Conservation (phyloP, 176 grass and related monocot genomes). For the Canna indica region DNA sequence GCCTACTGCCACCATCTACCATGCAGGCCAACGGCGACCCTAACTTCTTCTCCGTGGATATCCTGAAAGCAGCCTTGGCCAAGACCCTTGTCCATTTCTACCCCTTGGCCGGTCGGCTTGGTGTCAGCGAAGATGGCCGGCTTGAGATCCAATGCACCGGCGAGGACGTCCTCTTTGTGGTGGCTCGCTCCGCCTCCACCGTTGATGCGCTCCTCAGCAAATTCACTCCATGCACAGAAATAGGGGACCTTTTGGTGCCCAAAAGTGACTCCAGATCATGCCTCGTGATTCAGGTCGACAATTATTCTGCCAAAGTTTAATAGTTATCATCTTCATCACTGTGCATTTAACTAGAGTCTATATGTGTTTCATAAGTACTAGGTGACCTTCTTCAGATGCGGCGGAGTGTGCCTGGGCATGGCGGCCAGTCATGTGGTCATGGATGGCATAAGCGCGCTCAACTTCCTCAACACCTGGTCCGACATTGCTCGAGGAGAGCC, state of each 20-base stretch:
- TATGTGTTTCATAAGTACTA: not conserved
- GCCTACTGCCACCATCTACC: not conserved
- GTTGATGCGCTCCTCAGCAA: not conserved
- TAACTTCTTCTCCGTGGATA: not conserved
- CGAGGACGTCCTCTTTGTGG: constrained; percentile 3
- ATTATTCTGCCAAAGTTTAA: no score
- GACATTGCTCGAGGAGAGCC: not conserved
- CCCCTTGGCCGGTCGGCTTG: not conserved
- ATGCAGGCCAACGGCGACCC: not conserved
- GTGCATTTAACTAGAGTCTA: no score
- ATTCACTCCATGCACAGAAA: not conserved
- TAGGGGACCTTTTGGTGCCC: not conserved
- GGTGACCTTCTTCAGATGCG: constrained; percentile 25
- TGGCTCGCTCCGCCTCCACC: not conserved
- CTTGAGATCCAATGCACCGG: not conserved
- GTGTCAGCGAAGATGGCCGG: not conserved
- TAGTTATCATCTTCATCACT: not conserved
- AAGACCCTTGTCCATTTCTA: not conserved
- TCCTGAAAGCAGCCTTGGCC: not conserved
- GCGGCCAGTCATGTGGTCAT: not conserved
- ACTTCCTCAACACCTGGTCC: constrained; percentile 24
- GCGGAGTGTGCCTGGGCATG: constrained; percentile 7
- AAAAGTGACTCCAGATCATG: not conserved
- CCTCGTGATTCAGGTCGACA: not conserved
- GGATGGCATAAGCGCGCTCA: not conserved